Base-by-base conservation (phyloP, 345 rosid species). In the Xanthoceras sorbifolium region DNA sequence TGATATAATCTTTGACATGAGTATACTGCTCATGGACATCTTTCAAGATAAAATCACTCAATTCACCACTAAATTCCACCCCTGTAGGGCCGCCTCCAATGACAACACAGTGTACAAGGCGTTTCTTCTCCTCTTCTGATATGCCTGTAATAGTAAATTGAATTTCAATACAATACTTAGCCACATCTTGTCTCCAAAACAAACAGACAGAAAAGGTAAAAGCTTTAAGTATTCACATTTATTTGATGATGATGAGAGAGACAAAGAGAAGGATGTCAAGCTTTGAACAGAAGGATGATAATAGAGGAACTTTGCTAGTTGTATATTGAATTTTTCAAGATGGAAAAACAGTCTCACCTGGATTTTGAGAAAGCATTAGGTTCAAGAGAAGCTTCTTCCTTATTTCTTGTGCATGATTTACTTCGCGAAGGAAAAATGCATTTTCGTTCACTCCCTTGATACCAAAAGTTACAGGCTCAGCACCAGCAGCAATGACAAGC, bases 31-130 rank as follows among this genome's bases (percentile, higher is more conserved):
- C 92, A 1, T 34, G 93, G 72, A 96, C 98, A 82, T 93, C 99
- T 86, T 78, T 92, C 91, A 84, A 79, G 82, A 96, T 96, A 75
- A 96, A 96, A 87, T 93, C 98, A 84, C 99, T 94, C 85, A 96
- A 73, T 81, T 96, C 98, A 70, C 97, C 94, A 9, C 97, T 96
- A 14, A 96, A 94, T 83, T 96, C 99, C 4, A 94, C 98, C n/a
- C 99, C 97, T 15, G 99, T 93, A 0, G 98, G 98, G 4, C 99
- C 97, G 68, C 99, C 99, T 65, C 99, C 99, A 59, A 96, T 89
- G 25, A 96, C 92, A 69, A 92, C 98, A 50, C 94, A 93, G 71
- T 94, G 98, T 78, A 96, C 65, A 65, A 96, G 84, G 44, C 95
- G 91, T 65, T 83, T 86, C 90, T 84, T 96, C 78, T 96, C 99